phyloP scores from a whole-genome alignment of 768 basidiomycete genomes.

The Boletus sensibilis region DNA sequence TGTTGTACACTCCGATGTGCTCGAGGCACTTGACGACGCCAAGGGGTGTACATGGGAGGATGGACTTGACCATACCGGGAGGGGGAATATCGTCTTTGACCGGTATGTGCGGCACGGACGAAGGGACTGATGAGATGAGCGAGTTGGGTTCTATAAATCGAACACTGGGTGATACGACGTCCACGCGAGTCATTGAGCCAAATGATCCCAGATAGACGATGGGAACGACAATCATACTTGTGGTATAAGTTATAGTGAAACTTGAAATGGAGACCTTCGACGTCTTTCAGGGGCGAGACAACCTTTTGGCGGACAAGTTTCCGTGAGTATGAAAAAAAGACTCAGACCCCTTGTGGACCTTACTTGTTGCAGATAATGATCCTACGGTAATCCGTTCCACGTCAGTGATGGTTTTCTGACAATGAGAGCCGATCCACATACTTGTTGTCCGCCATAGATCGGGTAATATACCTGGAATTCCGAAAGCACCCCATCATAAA shows the following conservation, averaged over 20 bases:
- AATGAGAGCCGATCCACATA: constrained; percentile 34
- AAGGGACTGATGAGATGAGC: constrained; percentile 48
- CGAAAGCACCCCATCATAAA: not conserved
- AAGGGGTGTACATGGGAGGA: constrained; percentile 95
- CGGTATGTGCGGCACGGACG: constrained; percentile 29
- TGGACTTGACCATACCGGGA: constrained; percentile 87
- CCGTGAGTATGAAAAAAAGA: not conserved
- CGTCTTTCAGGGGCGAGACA: constrained; percentile 94
- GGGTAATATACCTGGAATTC: constrained; percentile 84
- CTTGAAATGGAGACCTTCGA: constrained; percentile 95
- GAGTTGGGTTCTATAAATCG: constrained; percentile 86
- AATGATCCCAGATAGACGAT: not conserved
- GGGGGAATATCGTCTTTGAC: constrained; percentile 64
- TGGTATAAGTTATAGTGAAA: constrained; percentile 95
- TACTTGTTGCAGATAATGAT: constrained; percentile 96
- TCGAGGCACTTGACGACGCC: constrained; percentile 97
- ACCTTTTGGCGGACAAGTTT: constrained; percentile 45
- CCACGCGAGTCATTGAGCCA: not conserved
- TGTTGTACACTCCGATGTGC: constrained; percentile 89
- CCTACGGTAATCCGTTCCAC: constrained; percentile 43
- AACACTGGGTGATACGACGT: constrained; percentile 53
- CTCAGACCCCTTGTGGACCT: not conserved
- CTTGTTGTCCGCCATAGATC: constrained; percentile 88
- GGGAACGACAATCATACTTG: constrained; percentile 55
- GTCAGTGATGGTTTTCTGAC: constrained; percentile 1